Percentiles rank a stretch among this genome's conserved stretches.
Evolutionary conservation across 176 grass and related monocot genomes (phyloP).

Genomic region (Canna indica): DNA sequence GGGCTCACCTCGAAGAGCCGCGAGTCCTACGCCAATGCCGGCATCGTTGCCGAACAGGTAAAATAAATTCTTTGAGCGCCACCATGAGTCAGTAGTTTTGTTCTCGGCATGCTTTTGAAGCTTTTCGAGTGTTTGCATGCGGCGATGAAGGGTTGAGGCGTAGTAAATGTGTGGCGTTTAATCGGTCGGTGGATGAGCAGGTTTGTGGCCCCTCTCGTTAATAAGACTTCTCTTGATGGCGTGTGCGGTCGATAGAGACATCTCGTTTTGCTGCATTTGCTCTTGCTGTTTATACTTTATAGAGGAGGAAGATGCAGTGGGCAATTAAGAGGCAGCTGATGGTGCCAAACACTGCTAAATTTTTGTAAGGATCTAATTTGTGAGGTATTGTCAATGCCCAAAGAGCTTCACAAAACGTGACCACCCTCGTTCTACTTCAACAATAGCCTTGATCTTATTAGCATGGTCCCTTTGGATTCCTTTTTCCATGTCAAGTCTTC

Average conservation of each 20-base stretch:
- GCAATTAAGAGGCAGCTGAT: conserved; percentile 1
- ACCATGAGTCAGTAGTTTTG: conserved; percentile 1
- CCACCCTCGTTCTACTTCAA: background rate
- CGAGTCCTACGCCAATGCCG: conserved; percentile 93
- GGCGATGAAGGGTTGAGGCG: background rate
- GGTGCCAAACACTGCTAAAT: background rate
- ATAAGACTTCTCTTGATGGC: background rate
- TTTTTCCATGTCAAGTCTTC: background rate
- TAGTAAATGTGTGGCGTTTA: background rate
- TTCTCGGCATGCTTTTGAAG: conserved; percentile 2
- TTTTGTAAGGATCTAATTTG: background rate
- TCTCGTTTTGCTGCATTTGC: background rate
- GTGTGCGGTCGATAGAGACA: background rate
- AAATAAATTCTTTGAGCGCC: conserved; percentile 24
- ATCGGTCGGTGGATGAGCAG: conserved; percentile 12
- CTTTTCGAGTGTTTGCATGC: conserved; percentile 1
- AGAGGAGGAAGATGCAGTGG: background rate
- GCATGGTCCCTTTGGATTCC: conserved; percentile 2
- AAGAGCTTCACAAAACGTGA: background rate
- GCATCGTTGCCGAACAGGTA: conserved; percentile 87
- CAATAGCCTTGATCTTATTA: background rate
- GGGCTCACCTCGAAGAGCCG: conserved; percentile 89
- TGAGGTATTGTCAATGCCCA: background rate
- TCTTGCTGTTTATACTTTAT: background rate
- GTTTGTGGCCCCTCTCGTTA: conserved; percentile 1